phyloP scores from a whole-genome alignment of 2,329 filamentous ascomycete genomes.

The Fusarium tricinctum region DNA sequence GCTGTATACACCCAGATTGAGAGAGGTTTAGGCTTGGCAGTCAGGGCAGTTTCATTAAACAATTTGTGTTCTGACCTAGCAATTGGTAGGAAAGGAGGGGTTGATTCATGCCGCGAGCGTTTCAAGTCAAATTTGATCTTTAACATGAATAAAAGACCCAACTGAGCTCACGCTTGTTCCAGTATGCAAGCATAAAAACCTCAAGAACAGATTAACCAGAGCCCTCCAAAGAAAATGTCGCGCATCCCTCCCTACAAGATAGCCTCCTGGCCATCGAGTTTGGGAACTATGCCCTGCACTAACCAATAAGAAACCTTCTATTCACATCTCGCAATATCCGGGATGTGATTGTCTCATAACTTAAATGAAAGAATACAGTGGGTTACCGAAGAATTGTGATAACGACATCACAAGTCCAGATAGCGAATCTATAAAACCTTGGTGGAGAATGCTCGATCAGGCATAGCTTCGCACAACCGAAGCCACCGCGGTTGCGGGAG shows the following conservation, averaged over 20 bases:
- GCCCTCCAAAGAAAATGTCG: background rate
- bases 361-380: background rate
- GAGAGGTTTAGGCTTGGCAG: background rate
- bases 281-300: background rate
- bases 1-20: background rate
- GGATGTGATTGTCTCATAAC: conserved; percentile 34
- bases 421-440: conserved; percentile 28
- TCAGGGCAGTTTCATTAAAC: background rate
- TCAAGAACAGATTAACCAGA: no score
- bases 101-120: no score
- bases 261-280: background rate
- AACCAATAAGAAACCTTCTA: conserved; percentile 1
- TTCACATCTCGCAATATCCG: conserved; percentile 25
- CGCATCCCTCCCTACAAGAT: no score
- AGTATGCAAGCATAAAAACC: no score
- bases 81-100: no score
- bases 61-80: background rate
- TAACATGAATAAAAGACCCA: no score
- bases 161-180: no score
- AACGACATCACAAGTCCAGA: conserved; percentile 33
- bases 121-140: no score
- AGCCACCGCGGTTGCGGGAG: no score
- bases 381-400: conserved; percentile 18
- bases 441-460: background rate
- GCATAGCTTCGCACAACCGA: background rate